Evolutionary conservation across 306 rosid genomes (phyloP).

Genomic region (Quercus cerris): DNA sequence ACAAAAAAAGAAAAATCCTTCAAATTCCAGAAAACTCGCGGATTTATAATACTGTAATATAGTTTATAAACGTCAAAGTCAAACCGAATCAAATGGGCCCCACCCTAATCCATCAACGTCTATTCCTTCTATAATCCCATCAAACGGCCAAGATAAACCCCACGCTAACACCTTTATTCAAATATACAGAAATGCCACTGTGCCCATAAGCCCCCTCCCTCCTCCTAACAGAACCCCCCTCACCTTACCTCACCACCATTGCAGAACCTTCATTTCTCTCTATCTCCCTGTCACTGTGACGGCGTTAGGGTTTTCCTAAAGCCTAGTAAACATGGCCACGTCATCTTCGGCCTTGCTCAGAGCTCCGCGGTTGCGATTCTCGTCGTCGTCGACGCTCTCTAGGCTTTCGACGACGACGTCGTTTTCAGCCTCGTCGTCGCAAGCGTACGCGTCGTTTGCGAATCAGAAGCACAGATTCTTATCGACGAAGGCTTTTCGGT

Average conservation of each 20-base stretch:
- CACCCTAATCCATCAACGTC: neutral
- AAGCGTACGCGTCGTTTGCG: neutral
- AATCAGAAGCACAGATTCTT: neutral
- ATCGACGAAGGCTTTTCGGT: neutral
- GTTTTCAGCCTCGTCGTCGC: neutral
- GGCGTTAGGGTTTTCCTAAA: too few species aligned
- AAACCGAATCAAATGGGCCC: neutral
- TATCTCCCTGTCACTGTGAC: too few species aligned
- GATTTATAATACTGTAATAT: neutral
- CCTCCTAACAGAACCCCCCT: neutral
- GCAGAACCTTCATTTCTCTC: neutral
- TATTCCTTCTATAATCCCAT: neutral
- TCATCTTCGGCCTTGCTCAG: neutral
- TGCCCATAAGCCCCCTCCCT: neutral
- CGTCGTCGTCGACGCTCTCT: constrained; percentile 1
- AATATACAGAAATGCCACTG: neutral
- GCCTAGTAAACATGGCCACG: neutral
- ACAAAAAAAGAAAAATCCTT: neutral
- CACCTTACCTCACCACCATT: too few species aligned
- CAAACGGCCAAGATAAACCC: neutral
- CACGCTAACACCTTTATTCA: neutral
- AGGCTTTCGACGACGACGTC: neutral
- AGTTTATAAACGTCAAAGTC: neutral
- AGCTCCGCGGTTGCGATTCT: neutral
- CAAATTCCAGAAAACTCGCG: neutral